Percentiles rank a stretch among this genome's conserved stretches.
Evolutionary conservation across 2,329 filamentous ascomycete genomes (phyloP).

Genomic region (Myriangium duriaei): DNA sequence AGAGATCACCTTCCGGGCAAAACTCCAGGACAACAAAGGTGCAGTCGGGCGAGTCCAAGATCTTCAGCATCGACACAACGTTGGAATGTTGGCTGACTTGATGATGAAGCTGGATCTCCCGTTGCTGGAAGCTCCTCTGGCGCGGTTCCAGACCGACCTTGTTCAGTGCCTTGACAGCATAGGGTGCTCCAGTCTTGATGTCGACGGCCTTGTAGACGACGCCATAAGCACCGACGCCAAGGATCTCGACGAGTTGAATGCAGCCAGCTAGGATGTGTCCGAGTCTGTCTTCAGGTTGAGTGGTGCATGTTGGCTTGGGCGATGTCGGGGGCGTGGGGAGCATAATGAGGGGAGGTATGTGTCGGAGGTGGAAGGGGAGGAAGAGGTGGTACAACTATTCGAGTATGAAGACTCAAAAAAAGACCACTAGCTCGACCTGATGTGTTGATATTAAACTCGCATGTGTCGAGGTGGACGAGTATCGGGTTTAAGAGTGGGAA

Average conservation of each 20-base stretch:
- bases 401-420: conserved; percentile 6
- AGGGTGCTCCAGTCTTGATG: conserved; percentile 65
- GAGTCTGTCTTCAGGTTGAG: conserved; percentile 66
- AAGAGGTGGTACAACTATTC: neutral
- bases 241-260: conserved; percentile 69
- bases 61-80: conserved; percentile 86
- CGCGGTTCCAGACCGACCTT: conserved; percentile 82
- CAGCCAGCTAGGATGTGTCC: conserved; percentile 72
- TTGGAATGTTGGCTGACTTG: conserved; percentile 79
- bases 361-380: conserved; percentile 27
- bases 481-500: neutral
- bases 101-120: conserved; percentile 87
- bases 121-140: conserved; percentile 79
- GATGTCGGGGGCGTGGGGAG: conserved; percentile 39
- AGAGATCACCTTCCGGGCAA: conserved; percentile 91
- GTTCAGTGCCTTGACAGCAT: conserved; percentile 94
- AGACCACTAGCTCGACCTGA: conserved; percentile 10
- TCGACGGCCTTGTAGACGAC: conserved; percentile 88
- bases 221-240: conserved; percentile 91
- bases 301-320: conserved; percentile 25
- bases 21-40: conserved; percentile 95
- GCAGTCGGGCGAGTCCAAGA: conserved; percentile 82
- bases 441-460: conserved; percentile 7
- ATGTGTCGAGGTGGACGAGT: neutral
- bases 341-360: conserved; percentile 25